Evolutionary conservation across 208 protist species (phyloP).

Genomic region (Tritrichomonas foetus): DNA sequence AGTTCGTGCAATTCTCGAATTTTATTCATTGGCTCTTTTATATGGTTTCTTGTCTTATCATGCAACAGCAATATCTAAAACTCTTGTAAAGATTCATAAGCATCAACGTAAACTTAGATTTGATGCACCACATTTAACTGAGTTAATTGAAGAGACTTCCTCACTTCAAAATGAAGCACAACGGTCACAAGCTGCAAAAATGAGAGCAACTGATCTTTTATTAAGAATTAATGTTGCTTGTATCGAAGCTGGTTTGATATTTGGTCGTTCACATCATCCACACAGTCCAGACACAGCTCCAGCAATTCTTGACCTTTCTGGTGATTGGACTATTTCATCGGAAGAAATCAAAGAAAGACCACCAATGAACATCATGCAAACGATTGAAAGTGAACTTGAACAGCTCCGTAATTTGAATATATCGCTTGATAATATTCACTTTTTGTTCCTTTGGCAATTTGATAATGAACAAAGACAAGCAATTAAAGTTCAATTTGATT

Average conservation of each 20-base stretch:
- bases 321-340: conserved; percentile 2
- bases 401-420: not conserved
- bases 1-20: not conserved
- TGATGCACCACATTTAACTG: not conserved
- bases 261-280: not conserved
- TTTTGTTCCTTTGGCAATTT: conserved; percentile 12
- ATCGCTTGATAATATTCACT: not conserved
- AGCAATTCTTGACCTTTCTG: not conserved
- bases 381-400: not conserved
- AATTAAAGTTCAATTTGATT: not conserved
- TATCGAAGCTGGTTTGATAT: not conserved
- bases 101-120: not conserved
- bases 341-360: not conserved
- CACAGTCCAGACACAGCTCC: not conserved
- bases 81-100: not conserved
- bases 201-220: not conserved
- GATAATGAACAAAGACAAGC: not conserved
- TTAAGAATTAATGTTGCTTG: conserved; percentile 4
- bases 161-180: not conserved
- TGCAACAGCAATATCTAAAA: not conserved
- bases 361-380: not conserved
- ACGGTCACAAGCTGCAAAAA: not conserved
- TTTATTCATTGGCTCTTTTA: not conserved
- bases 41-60: not conserved
- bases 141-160: not conserved